phyloP scores from a whole-genome alignment of 805 yeast species.

The Yarrowia yakushimensis region DNA sequence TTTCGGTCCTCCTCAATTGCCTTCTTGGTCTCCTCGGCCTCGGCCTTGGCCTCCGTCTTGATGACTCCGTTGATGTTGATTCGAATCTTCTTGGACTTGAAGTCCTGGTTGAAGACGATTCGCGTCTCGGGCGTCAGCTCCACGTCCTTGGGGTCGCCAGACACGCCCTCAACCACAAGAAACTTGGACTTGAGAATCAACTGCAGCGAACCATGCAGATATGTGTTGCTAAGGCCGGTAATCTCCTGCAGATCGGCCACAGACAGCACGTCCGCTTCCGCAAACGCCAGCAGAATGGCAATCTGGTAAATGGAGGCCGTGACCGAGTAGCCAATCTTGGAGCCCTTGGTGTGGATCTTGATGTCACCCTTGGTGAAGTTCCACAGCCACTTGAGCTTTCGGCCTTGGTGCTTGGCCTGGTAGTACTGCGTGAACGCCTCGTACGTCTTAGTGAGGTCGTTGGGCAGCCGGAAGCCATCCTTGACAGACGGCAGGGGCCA shows the following conservation, averaged over 20 bases:
- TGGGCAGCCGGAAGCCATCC: slow-evolving; percentile 60
- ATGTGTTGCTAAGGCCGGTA: slow-evolving; percentile 63
- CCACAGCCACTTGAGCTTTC: slow-evolving; percentile 95
- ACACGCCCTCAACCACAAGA: slow-evolving; percentile 62
- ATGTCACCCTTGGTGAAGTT: slow-evolving; percentile 88
- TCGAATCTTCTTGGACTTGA: slow-evolving; percentile 76
- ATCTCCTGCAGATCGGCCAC: slow-evolving; percentile 58
- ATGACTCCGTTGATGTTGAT: slow-evolving; percentile 67
- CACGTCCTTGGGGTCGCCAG: slow-evolving; percentile 32
- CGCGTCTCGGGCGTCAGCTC: slow-evolving; percentile 46
- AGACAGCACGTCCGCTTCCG: slow-evolving; percentile 59
- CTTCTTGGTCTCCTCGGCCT: slow-evolving; percentile 66
- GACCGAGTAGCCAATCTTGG: slow-evolving; percentile 54
- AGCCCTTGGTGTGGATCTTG: slow-evolving; percentile 79
- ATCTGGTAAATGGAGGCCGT: slow-evolving; percentile 83
- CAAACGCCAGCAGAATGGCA: slow-evolving; percentile 80
- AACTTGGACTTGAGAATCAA: slow-evolving; percentile 79
- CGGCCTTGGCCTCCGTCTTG: slow-evolving; percentile 60
- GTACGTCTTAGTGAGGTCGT: slow-evolving; percentile 59
- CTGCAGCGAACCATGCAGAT: slow-evolving; percentile 68
- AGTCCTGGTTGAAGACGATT: slow-evolving; percentile 72
- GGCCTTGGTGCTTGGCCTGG: slow-evolving; percentile 71
- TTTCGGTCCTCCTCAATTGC: slow-evolving; percentile 85
- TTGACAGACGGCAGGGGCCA: slow-evolving; percentile 68
- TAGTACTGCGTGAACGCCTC: slow-evolving; percentile 68